phyloP scores from a whole-genome alignment of 2,329 filamentous ascomycete species.

The Westerdykella ornata region DNA sequence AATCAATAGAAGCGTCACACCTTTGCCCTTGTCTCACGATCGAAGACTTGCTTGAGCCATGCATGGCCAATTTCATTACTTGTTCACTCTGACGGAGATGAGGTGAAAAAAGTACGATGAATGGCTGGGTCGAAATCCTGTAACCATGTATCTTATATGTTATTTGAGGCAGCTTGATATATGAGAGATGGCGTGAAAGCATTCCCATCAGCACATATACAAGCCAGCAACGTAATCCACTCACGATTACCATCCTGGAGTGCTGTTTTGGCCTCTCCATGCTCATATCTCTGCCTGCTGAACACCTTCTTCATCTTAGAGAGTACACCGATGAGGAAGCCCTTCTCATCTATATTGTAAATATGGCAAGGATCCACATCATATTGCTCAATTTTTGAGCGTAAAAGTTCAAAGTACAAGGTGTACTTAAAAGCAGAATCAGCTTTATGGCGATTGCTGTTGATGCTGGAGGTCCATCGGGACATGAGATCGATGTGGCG shows the following conservation, averaged over 20 bases:
- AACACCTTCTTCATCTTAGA: constrained; percentile 4
- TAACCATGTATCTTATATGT: neutral
- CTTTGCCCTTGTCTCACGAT: constrained; percentile 3
- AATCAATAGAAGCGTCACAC: constrained; percentile 4
- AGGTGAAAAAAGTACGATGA: constrained; percentile 1
- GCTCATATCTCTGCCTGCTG: neutral
- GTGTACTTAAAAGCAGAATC: constrained; percentile 13
- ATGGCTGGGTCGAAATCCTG: neutral
- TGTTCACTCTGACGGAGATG: constrained; percentile 11
- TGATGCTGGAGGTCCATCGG: constrained; percentile 10
- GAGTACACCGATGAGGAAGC: neutral
- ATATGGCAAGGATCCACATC: neutral
- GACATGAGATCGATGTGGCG: constrained; percentile 7
- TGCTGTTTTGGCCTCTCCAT: neutral
- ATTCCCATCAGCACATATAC: neutral
- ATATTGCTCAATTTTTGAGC: neutral
- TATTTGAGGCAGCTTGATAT: constrained; percentile 4
- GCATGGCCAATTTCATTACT: constrained; percentile 7
- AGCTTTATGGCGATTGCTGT: constrained; percentile 13
- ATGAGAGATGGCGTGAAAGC: constrained; percentile 6
- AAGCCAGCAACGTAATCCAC: constrained; percentile 1
- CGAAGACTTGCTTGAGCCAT: constrained; percentile 6
- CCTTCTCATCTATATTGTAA: too few relatives aligned
- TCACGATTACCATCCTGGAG: constrained; percentile 1
- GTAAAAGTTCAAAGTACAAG: constrained; percentile 9